Conservation (phyloP, 768 basidiomycete genomes). For the Serendipita indica region DNA sequence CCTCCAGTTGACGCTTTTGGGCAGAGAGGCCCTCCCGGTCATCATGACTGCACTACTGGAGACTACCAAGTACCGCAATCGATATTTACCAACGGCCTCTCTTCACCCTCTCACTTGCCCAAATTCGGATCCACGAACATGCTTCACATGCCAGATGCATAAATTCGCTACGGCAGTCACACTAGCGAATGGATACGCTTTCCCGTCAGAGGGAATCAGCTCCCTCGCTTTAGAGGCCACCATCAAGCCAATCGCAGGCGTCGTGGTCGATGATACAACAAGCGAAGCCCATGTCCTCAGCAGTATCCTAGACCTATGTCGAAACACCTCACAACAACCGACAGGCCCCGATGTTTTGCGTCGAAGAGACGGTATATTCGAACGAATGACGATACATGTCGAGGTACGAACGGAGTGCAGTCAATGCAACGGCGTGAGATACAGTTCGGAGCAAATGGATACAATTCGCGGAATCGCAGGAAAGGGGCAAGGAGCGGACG, state of each 20-base stretch:
- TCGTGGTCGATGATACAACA: not conserved
- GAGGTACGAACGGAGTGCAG: constrained; percentile 5
- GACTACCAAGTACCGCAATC: not conserved
- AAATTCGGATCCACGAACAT: not conserved
- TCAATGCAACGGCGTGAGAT: constrained; percentile 3
- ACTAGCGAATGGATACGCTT: not conserved
- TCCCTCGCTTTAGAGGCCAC: not conserved
- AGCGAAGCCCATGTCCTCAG: not conserved
- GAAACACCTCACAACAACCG: not conserved
- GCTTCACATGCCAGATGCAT: constrained; percentile 1
- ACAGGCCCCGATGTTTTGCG: not conserved
- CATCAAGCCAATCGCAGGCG: not conserved
- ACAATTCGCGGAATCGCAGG: not conserved
- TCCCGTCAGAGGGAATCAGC: not conserved
- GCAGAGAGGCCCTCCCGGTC: not conserved
- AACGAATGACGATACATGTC: not conserved
- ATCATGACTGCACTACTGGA: not conserved
- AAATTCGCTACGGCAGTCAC: not conserved
- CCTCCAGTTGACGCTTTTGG: not conserved
- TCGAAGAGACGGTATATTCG: not conserved
- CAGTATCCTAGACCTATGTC: not conserved
- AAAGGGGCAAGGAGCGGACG: not conserved
- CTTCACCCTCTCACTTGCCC: not conserved
- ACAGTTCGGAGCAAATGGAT: not conserved
- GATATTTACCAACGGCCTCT: not conserved